Percentiles rank a stretch among this genome's conserved stretches.
These are phyloP conservation scores for Berkeleyomyces rouxiae DNA, from an alignment of 2,329 filamentous ascomycete species.

Conservation along the genomic window DNA sequence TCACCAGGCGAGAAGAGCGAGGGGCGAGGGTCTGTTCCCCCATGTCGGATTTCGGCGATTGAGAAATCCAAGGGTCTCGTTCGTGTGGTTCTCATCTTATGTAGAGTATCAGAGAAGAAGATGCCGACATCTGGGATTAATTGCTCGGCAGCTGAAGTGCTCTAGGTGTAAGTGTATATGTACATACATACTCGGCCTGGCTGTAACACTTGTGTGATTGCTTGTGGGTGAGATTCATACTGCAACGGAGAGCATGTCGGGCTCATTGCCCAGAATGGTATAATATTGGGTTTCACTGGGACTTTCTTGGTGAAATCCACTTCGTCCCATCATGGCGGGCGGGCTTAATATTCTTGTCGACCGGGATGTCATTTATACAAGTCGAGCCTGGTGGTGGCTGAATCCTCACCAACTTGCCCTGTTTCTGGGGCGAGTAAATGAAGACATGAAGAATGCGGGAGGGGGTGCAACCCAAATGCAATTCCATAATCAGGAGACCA, in stretches of 20 bases:
- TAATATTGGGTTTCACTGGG: background rate
- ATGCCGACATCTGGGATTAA: background rate
- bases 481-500: background rate
- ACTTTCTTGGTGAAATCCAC: background rate
- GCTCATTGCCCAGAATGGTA: background rate
- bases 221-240: too few species aligned
- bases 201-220: too few species aligned
- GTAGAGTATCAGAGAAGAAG: background rate
- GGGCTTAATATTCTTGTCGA: background rate
- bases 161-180: too few species aligned
- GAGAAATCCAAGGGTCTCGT: background rate
- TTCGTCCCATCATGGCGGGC: background rate
- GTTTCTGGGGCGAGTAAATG: background rate
- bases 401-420: background rate
- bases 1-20: background rate
- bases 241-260: background rate
- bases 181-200: too few species aligned
- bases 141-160: background rate
- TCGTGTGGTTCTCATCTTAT: background rate
- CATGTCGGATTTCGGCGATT: background rate
- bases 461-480: background rate
- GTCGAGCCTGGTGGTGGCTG: background rate
- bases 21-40: background rate
- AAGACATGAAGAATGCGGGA: background rate
- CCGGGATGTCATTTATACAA: background rate